Base-by-base conservation (phyloP, 768 basidiomycete species). In the Calvatia gigantea region DNA sequence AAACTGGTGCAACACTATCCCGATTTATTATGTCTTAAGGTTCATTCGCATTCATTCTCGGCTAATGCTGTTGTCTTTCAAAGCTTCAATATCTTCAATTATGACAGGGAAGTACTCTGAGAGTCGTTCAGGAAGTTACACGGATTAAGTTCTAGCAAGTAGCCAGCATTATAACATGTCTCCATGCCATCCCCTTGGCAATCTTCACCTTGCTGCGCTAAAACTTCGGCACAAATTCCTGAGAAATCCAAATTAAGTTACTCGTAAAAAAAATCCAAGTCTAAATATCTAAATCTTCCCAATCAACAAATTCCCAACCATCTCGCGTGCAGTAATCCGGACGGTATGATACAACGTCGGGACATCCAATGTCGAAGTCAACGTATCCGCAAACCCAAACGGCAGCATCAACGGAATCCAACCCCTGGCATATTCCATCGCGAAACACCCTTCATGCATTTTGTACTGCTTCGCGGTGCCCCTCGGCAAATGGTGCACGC, bases 351-450 rank as follows among this genome's bases (percentile, higher is more conserved):
- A 94, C 49, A 97, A 71, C 1, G 94, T 91, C 14, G 81, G 80
- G 55, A 92, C 60, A 72, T 99, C 96, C 17, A 98, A 82, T 2
- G 96, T 98, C 14, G 96, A 98, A 12, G 86, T 82, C 47, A 98
- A 62, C 3, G 76, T 77, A 70, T 99, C 97, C 27, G 87, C 86
- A 54, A 94, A 80, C 0, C 97, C 97, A 63, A 99, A 98, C 0
- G 94, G 94, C 58, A 98, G 68, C 96, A 98, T 98, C 42, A 87
- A 73, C 0, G 97, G 96, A 62, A 99, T 98, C 94, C 96, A 98
- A 21, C 96, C 96, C 69, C 88, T 71, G 38, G 95, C 96, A 63
- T 96, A 94, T 70, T 99, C 97, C 60, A 99, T 72, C 6, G 97
- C 97, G 69, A 92, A 98, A 68, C 92, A 96, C 12, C 93, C 94